Base-by-base conservation (phyloP, 192 early-diverging fungal genomes). In the Diversispora epigaea region DNA sequence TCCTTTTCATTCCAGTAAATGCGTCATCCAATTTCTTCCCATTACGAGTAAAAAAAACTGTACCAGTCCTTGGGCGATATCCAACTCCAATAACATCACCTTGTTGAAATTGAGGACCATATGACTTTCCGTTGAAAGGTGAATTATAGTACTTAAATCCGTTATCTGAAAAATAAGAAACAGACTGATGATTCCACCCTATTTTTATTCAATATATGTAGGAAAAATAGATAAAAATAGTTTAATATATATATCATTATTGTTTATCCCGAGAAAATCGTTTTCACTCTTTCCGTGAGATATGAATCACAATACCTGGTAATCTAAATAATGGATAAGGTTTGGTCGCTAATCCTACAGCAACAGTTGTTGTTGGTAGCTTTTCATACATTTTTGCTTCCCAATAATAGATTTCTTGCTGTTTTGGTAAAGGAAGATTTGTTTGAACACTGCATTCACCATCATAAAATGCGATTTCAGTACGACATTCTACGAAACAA, bases 391-490 rank as follows among this genome's bases (percentile, higher is more conserved):
- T 83, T 78, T 93, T 93, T 61, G 89, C 88, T 76, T 93, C 92
- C 87, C 91, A 93, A 78, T 93, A 93, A 82, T 92, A 92, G 21
- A 93, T 89, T 63, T 91, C 89, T 80, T 91, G 91, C 39, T 85
- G 84, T 78, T 90, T 91, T 68, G 92, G 92, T 71, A 93, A 79
- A 4, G 92, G 92, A 71, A 93, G 76, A 77, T 93, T 93, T 7
- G 92, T 92, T 72, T 92, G 91, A 54, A 93, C 89, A 77, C 88
- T 90, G 62, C 80, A 89, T 82, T 90, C 90, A 60, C 86, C 87
- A 56, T 87, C 84, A 76, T 87, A 88, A 73, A 93, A 92, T 71
- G 91, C 83, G 41, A 93, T 83, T 64, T 93, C 92, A 6, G 91
- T 93, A 69, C 90, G 80, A 75, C 85, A 89, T 46, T 89, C 84